Base-by-base conservation (phyloP, 306 rosid species). In the Medicago ruthenica region DNA sequence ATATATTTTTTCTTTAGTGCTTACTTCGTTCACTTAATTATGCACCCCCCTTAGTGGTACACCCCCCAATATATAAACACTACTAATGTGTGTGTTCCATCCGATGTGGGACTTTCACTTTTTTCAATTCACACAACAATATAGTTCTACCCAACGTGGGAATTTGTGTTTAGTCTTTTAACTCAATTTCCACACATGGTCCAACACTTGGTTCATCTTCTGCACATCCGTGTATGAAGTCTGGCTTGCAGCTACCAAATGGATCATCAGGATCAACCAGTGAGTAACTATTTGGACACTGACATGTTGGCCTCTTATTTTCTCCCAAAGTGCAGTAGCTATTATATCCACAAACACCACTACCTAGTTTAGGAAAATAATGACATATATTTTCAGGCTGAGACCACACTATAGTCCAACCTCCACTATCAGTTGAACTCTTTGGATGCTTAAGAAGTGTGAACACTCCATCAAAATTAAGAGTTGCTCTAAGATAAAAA, bases 381-480 rank as follows among this genome's bases (percentile, higher is more conserved):
- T 0, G 3, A 10, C 87, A 83, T 0, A 87, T 85, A 58, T 85
- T 78, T 2, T 61, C 80, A 6, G 88, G 88, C 1, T 5, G 0
- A 4, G 71, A 71, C 85, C 74, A 63, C 7, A 67, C 12, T 9
- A 40, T 6, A 15, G 3, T 81, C 86, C 86, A 83, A 21, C 40
- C 40, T 0, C 24, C 41, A 53, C 27, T 17, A 11, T 31, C 13
- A 1, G 24, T 18, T 54, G 73, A 57, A 69, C 5, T 70, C 77
- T 70, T 88, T 0, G 82, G 85, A 65, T 78, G 34, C 10, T 3
- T 60, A 61, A 64, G 71, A 34, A 67, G 65, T 5, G 78, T 51
- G 58, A 86, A 70, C 76, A 88, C 80, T 17, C 87, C 92, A 82
- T 88, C 86, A 73, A 84, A 84, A 57, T 78, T 31, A 31, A 84